phyloP scores from a whole-genome alignment of 805 yeast species.

The Myxozyma lipomycoides region DNA sequence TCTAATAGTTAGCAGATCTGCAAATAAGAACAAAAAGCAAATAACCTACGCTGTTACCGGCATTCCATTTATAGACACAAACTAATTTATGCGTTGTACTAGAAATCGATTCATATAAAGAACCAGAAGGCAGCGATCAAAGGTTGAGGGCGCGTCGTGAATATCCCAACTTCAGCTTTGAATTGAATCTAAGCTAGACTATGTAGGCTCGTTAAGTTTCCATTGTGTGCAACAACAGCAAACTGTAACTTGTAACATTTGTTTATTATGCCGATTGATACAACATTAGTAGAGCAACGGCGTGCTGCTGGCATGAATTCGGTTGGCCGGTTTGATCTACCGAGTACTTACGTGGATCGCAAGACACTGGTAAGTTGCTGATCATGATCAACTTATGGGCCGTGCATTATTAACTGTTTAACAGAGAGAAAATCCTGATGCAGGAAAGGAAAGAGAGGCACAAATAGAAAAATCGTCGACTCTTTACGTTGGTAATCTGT shows the following conservation, averaged over 20 bases:
- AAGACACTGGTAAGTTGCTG: constrained; percentile 10
- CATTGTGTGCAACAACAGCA: no score
- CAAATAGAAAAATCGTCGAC: constrained; percentile 66
- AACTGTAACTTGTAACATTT: no score
- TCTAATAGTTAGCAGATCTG: constrained; percentile 5
- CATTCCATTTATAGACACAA: constrained; percentile 4
- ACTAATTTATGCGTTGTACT: not conserved
- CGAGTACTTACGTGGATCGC: constrained; percentile 21
- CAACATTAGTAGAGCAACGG: not conserved
- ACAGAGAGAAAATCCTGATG: not conserved
- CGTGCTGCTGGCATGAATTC: constrained; percentile 2
- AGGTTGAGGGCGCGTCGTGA: no score
- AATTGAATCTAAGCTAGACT: no score
- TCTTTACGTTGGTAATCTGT: constrained; percentile 82
- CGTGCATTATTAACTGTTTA: no score
- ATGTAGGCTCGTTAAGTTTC: no score
- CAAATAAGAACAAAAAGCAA: not conserved
- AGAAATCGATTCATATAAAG: not conserved
- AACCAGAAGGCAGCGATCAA: no score
- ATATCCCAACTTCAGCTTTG: no score
- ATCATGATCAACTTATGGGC: not conserved
- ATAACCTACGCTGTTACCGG: constrained; percentile 11
- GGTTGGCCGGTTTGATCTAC: constrained; percentile 18
- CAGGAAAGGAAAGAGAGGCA: constrained; percentile 33
- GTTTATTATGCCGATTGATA: no score